A percentile compares a stretch with the other conserved stretches of the same genome.
Evolutionary conservation across 2,329 filamentous ascomycete genomes (phyloP).

Genomic region (Sordariomycetes sp.): DNA sequence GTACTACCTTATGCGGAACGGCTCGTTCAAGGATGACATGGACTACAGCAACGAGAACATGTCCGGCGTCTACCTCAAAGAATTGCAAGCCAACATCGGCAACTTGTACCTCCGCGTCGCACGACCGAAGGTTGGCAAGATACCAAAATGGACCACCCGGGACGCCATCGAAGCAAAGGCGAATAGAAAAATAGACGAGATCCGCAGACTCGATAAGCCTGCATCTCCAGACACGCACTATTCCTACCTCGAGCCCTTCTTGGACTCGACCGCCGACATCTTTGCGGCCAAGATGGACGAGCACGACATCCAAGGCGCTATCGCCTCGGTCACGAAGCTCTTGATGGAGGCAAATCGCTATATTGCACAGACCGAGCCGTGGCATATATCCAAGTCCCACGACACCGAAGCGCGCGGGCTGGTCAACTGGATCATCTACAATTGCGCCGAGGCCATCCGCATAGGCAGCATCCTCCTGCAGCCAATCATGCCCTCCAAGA

Average conservation of each 20-base stretch:
- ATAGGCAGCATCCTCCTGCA: constrained; percentile 78
- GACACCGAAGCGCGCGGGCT: constrained; percentile 18
- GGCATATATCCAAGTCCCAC: constrained; percentile 40
- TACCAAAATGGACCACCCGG: constrained; percentile 57
- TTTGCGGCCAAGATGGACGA: constrained; percentile 50
- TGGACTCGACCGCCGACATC: constrained; percentile 9
- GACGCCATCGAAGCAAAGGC: constrained; percentile 37
- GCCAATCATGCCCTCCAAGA: constrained; percentile 81
- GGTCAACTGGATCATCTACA: constrained; percentile 55
- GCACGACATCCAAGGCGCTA: constrained; percentile 54
- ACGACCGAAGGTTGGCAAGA: constrained; percentile 40
- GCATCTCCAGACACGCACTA: constrained; percentile 6
- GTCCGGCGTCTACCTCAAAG: constrained; percentile 68
- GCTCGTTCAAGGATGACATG: constrained; percentile 67
- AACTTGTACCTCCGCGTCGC: constrained; percentile 70
- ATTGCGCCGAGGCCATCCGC: constrained; percentile 66
- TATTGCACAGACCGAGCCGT: constrained; percentile 57
- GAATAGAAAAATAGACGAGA: constrained; percentile 13
- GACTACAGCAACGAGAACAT: constrained; percentile 78
- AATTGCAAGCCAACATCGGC: constrained; percentile 67
- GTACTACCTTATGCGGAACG: constrained; percentile 78
- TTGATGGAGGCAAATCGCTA: constrained; percentile 48
- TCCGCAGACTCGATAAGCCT: neutral
- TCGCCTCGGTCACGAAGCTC: constrained; percentile 54
- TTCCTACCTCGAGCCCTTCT: constrained; percentile 15